A percentile compares a stretch with the other conserved stretches of the same genome.
Conservation (phyloP, 2,329 filamentous ascomycete species). For the Aspergillus sp. region DNA sequence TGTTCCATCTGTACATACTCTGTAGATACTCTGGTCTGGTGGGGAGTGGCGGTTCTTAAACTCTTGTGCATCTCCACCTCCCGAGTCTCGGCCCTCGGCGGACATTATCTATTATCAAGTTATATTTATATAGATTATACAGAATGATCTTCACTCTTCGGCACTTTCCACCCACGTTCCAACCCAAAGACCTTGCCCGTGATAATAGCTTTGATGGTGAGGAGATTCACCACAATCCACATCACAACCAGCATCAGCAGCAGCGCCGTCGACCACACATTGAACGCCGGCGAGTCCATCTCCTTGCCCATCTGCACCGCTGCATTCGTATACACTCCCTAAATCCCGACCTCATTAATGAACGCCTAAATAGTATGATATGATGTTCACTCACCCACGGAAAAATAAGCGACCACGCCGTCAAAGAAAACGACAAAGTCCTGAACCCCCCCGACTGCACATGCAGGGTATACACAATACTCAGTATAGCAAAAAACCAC, state of each 20-base stretch:
- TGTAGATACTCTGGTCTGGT: no score
- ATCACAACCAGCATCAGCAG: slow-evolving; percentile 36
- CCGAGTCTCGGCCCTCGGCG: no score
- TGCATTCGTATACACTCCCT: slow-evolving; percentile 44
- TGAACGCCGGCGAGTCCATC: slow-evolving; percentile 41
- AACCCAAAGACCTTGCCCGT: slow-evolving; percentile 32
- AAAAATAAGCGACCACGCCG: slow-evolving; percentile 40
- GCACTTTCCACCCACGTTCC: slow-evolving; percentile 25
- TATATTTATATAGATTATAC: not conserved
- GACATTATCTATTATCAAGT: no score
- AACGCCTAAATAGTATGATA: no score
- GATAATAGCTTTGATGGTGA: slow-evolving; percentile 33
- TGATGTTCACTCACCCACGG: no score
- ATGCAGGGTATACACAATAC: slow-evolving; percentile 30
- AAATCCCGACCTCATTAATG: no score
- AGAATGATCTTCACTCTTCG: not conserved
- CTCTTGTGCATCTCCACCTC: no score
- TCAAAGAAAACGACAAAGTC: slow-evolving; percentile 28
- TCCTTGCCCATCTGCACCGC: slow-evolving; percentile 39
- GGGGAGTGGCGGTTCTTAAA: no score
- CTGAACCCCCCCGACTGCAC: slow-evolving; percentile 21
- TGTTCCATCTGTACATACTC: no score
- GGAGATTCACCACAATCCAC: slow-evolving; percentile 29
- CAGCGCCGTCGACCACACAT: slow-evolving; percentile 40
- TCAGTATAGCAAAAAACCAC: slow-evolving; percentile 42